These are phyloP conservation scores for Botrytis porri DNA, from an alignment of 2,329 filamentous ascomycete species.

Conservation along the genomic window DNA sequence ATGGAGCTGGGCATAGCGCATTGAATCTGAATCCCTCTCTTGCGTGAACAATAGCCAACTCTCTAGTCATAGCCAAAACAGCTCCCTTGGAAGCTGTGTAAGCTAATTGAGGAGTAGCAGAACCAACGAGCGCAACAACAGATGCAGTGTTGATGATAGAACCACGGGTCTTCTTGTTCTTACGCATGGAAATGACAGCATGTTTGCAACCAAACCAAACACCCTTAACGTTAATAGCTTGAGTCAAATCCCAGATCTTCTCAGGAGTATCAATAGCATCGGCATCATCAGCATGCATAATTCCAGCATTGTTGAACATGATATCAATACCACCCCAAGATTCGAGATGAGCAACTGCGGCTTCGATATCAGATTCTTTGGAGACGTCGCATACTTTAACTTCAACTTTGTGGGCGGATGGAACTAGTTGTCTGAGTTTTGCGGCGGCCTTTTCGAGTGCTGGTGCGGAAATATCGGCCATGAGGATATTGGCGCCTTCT, in stretches of 20 bases:
- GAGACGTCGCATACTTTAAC: conserved; percentile 60
- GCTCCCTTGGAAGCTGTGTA: conserved; percentile 77
- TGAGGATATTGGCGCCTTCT: conserved; percentile 68
- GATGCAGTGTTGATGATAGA: conserved; percentile 74
- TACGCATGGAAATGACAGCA: conserved; percentile 64
- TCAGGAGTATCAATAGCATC: conserved; percentile 67
- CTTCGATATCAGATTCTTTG: conserved; percentile 62
- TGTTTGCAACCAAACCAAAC: conserved; percentile 77
- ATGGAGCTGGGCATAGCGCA: conserved; percentile 67
- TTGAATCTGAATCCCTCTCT: conserved; percentile 74
- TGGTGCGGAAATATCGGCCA: conserved; percentile 65
- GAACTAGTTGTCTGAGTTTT: conserved; percentile 58
- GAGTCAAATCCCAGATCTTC: conserved; percentile 74
- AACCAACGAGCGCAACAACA: conserved; percentile 69
- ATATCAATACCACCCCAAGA: conserved; percentile 69
- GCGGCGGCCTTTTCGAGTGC: conserved; percentile 60
- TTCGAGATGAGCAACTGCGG: conserved; percentile 60
- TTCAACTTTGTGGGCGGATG: conserved; percentile 50
- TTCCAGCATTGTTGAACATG: conserved; percentile 79
- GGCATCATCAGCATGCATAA: conserved; percentile 67
- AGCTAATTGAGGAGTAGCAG: conserved; percentile 68
- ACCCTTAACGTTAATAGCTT: conserved; percentile 75
- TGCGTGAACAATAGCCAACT: conserved; percentile 72
- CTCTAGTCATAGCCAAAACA: conserved; percentile 69
- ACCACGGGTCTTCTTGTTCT: conserved; percentile 62